Percentiles rank a stretch among this genome's conserved stretches.
Evolutionary conservation across 257 asterid genomes (phyloP).

Genomic region (Solanum bulbocastanum): DNA sequence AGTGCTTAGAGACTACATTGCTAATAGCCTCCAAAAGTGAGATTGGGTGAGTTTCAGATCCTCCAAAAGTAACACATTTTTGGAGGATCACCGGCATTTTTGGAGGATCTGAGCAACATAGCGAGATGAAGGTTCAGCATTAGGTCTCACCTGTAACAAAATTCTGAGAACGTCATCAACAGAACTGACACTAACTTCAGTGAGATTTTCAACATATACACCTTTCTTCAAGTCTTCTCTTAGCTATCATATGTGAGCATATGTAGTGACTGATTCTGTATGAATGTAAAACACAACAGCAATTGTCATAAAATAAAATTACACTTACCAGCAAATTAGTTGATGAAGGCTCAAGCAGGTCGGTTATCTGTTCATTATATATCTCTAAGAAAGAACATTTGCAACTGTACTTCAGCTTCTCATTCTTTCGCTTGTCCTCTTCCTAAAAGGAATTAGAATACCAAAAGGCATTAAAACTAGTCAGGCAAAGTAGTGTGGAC

Average conservation of each 20-base stretch:
- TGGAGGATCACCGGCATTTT: not conserved
- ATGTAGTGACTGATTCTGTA: not conserved
- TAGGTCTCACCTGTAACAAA: conserved; percentile 57
- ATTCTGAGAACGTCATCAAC: conserved; percentile 60
- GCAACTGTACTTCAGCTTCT: conserved; percentile 69
- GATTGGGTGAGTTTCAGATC: not conserved
- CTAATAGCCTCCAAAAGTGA: not conserved
- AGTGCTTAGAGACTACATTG: not conserved
- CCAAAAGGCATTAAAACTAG: not conserved
- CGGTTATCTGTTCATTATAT: conserved; percentile 85
- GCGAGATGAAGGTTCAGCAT: conserved; percentile 10
- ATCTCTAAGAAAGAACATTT: conserved; percentile 86
- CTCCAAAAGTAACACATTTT: not conserved
- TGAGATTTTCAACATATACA: conserved; percentile 77
- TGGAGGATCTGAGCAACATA: not conserved
- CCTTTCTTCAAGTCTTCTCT: conserved; percentile 85
- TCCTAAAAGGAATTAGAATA: conserved; percentile 35
- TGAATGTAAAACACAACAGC: not conserved
- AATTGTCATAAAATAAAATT: conserved; percentile 1
- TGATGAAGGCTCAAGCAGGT: conserved; percentile 84
- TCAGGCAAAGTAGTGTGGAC: not conserved
- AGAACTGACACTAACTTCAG: conserved; percentile 51
- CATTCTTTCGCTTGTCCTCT: conserved; percentile 54
- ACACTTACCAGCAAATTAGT: conserved; percentile 61
- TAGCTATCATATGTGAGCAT: conserved; percentile 32